Conservation (phyloP, 148 eudicot genomes). For the Fagopyrum homotropicum region DNA sequence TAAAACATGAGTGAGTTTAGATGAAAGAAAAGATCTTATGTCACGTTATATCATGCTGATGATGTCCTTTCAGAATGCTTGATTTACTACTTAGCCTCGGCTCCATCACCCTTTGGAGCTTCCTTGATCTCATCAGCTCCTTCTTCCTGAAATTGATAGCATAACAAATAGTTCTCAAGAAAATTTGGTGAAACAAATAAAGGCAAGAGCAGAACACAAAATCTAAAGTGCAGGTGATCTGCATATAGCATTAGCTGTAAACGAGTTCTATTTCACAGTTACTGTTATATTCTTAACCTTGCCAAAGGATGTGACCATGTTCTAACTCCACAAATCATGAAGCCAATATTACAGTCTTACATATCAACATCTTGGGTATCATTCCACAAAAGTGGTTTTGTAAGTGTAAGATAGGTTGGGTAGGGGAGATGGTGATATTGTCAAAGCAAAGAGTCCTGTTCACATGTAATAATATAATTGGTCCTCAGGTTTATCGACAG, state of each 20-base stretch:
- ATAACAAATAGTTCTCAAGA: background rate
- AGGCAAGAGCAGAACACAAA: background rate
- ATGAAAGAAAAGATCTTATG: background rate
- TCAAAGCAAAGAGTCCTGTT: background rate
- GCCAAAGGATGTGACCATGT: background rate
- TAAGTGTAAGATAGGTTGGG: background rate
- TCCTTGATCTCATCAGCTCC: constrained; percentile 16
- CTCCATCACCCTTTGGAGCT: constrained; percentile 7
- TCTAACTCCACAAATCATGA: too few relatives aligned
- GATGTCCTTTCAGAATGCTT: background rate
- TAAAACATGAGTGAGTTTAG: background rate
- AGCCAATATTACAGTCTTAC: background rate
- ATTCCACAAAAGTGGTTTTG: too few relatives aligned
- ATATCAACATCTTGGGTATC: background rate
- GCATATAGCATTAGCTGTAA: background rate
- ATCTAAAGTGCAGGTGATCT: background rate
- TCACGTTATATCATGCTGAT: background rate
- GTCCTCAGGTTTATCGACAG: background rate
- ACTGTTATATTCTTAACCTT: background rate
- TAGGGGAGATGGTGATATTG: background rate
- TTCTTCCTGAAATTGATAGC: constrained; percentile 13
- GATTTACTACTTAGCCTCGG: constrained; percentile 4
- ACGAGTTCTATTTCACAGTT: background rate
- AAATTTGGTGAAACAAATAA: background rate
- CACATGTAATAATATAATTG: background rate